Conservation (phyloP, 495 filamentous ascomycete species). For the Tirmania nivea region DNA sequence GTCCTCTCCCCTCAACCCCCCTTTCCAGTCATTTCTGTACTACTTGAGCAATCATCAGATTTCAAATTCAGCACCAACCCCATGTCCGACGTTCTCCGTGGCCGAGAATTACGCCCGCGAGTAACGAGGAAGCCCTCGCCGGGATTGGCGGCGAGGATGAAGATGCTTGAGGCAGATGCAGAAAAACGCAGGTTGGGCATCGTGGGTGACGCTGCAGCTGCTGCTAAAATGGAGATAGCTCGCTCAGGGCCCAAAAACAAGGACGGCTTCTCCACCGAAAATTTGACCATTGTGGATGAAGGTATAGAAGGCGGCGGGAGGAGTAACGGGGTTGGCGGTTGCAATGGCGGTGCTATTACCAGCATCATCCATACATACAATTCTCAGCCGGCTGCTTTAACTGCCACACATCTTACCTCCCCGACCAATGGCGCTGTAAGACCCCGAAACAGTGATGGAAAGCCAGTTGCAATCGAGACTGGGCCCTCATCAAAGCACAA, state of each 20-base stretch:
- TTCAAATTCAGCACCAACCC: background rate
- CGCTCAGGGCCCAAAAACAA: background rate
- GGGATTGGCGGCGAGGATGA: conserved; percentile 19
- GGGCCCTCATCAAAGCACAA: no score
- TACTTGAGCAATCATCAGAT: no score
- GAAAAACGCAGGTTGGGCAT: conserved; percentile 11
- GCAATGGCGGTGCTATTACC: background rate
- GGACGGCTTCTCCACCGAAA: background rate
- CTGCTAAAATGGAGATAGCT: background rate
- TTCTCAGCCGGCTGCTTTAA: background rate
- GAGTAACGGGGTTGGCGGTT: background rate
- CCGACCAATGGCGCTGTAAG: background rate
- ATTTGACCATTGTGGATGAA: background rate
- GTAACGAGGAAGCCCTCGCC: conserved; percentile 16
- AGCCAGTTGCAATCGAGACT: background rate
- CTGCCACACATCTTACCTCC: background rate
- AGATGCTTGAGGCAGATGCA: conserved; percentile 19
- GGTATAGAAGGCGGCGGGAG: background rate
- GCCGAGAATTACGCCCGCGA: background rate
- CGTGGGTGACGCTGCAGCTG: background rate
- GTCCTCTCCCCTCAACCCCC: no score
- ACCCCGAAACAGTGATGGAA: background rate
- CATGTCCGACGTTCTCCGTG: background rate
- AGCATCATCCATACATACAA: background rate
- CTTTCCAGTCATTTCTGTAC: no score